phyloP scores from a whole-genome alignment of 2,329 filamentous ascomycete species.

The Colletotrichum acutatum region DNA sequence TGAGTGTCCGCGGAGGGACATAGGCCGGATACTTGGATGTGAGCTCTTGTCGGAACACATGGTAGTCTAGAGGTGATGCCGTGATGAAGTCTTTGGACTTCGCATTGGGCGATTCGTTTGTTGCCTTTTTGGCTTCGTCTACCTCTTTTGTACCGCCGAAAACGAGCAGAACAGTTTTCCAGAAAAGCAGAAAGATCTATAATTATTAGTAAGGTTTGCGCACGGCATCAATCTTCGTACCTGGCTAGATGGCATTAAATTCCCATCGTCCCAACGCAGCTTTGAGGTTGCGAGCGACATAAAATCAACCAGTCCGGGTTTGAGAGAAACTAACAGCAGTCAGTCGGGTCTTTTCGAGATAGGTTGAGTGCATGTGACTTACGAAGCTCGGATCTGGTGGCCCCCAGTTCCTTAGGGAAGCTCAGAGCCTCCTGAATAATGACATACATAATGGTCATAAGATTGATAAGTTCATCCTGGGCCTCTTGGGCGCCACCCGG shows the following conservation, averaged over 20 bases:
- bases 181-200: conserved; percentile 83
- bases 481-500: conserved; percentile 58
- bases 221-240: conserved; percentile 53
- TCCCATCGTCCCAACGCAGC: conserved; percentile 79
- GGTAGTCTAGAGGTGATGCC: conserved; percentile 94
- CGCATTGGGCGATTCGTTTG: conserved; percentile 69
- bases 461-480: conserved; percentile 70
- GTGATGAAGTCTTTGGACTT: conserved; percentile 84
- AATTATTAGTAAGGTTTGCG: conserved; percentile 37
- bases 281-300: conserved; percentile 77
- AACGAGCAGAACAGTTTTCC: conserved; percentile 89
- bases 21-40: conserved; percentile 98
- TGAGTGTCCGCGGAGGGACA: conserved; percentile 83
- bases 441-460: conserved; percentile 73
- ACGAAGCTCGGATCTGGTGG: conserved; percentile 62
- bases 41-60: conserved; percentile 95
- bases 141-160: conserved; percentile 85
- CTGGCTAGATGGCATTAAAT: conserved; percentile 69
- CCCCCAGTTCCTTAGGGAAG: conserved; percentile 59
- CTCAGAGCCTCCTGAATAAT: conserved; percentile 67
- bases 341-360: conserved; percentile 35
- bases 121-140: conserved; percentile 76
- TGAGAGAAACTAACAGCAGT: conserved; percentile 59
- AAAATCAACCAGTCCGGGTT: conserved; percentile 77
- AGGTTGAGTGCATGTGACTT: conserved; percentile 43